Conservation (phyloP, 495 filamentous ascomycete genomes). For the Daldinia childiae region DNA sequence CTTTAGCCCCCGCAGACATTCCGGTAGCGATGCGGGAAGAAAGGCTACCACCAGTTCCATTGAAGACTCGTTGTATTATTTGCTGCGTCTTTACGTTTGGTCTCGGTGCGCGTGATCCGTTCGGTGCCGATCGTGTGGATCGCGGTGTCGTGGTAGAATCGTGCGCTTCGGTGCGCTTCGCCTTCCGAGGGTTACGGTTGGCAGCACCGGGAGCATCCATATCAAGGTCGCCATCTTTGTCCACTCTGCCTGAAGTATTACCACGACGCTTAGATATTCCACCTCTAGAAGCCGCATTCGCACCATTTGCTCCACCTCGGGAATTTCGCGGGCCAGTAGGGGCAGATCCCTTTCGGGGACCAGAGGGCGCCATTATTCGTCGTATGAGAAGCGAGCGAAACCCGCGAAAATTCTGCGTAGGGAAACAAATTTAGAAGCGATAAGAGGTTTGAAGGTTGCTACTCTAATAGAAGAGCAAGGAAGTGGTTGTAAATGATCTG, state of each 20-base stretch:
- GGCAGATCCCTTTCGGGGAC: slow-evolving; percentile 39
- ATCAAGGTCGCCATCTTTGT: slow-evolving; percentile 83
- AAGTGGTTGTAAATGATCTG: neutral
- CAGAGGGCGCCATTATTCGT: slow-evolving; percentile 52
- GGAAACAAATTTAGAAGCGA: neutral
- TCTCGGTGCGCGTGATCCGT: slow-evolving; percentile 46
- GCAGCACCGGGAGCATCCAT: slow-evolving; percentile 68
- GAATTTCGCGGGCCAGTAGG: slow-evolving; percentile 48
- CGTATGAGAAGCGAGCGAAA: neutral
- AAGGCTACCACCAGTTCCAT: slow-evolving; percentile 36
- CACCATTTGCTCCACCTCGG: slow-evolving; percentile 21
- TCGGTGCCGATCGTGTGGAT: slow-evolving; percentile 30
- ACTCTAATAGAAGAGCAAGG: neutral
- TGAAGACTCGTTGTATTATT: slow-evolving; percentile 50
- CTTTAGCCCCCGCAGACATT: slow-evolving; percentile 27
- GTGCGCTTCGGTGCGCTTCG: slow-evolving; percentile 27
- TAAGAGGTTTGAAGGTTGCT: neutral
- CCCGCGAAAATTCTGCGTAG: neutral
- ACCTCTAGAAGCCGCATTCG: slow-evolving; percentile 56
- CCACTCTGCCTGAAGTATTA: slow-evolving; percentile 59
- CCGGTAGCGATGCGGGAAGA: slow-evolving; percentile 33
- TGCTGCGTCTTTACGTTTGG: slow-evolving; percentile 46
- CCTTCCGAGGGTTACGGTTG: slow-evolving; percentile 46
- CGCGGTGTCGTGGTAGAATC: slow-evolving; percentile 36
- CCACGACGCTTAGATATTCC: slow-evolving; percentile 76